phyloP scores from a whole-genome alignment of 345 rosid genomes.

The Schrenkiella parvula region DNA sequence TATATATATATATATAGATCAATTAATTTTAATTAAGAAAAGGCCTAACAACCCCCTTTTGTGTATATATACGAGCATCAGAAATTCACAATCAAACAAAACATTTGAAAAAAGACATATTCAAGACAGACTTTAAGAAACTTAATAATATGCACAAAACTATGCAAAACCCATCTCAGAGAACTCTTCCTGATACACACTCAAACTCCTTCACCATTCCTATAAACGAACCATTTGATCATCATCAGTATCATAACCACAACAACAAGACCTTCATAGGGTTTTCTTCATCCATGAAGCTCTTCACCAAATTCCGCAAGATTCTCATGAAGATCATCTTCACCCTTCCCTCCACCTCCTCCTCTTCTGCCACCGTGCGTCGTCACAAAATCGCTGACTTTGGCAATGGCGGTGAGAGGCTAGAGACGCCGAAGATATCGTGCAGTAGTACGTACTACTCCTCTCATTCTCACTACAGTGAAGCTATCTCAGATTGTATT shows the following conservation, averaged over 20 bases:
- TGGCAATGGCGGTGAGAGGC: constrained; percentile 34
- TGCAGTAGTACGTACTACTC: constrained; percentile 81
- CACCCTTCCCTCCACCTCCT: constrained; percentile 38
- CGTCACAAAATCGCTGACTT: not conserved
- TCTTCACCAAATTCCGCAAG: constrained; percentile 65
- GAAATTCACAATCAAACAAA: constrained; percentile 24
- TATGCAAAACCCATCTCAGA: constrained; percentile 22
- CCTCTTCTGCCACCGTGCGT: constrained; percentile 17
- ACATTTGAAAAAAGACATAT: too few relatives aligned
- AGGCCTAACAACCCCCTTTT: constrained; percentile 2
- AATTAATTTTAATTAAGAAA: not conserved
- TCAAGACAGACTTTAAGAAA: constrained; percentile 11
- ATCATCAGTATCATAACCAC: not conserved
- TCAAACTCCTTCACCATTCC: constrained; percentile 31
- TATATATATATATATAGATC: not conserved
- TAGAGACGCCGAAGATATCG: constrained; percentile 78
- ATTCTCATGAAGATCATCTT: constrained; percentile 55
- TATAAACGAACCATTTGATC: constrained; percentile 31
- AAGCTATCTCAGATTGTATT: constrained; percentile 86
- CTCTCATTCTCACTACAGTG: constrained; percentile 70
- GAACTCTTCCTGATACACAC: constrained; percentile 19
- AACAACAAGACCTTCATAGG: constrained; percentile 25
- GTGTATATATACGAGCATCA: constrained; percentile 16
- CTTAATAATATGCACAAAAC: constrained; percentile 18
- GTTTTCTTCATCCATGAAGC: constrained; percentile 60